phyloP scores from a whole-genome alignment of 768 basidiomycete species.

The Gymnopilus junonius region DNA sequence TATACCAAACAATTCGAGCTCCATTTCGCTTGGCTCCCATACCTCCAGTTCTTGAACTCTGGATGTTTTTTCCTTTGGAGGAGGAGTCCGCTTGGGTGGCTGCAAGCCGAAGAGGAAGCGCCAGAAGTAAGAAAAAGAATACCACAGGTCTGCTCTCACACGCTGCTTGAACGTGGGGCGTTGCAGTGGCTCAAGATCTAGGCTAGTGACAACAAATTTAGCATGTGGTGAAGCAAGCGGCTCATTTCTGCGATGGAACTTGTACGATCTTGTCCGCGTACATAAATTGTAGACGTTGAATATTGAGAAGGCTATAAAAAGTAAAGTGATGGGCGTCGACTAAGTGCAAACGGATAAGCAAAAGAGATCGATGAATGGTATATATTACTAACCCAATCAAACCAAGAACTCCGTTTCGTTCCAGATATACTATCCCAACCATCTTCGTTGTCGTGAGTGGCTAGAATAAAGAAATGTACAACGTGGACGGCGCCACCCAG shows the following conservation, averaged over 20 bases:
- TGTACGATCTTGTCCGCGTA: constrained; percentile 70
- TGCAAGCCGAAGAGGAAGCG: constrained; percentile 71
- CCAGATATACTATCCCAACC: constrained; percentile 83
- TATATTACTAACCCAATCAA: constrained; percentile 69
- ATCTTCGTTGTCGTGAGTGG: constrained; percentile 66
- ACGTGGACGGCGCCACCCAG: constrained; percentile 70
- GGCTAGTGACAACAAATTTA: constrained; percentile 61
- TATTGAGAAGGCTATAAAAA: constrained; percentile 58
- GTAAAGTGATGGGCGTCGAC: constrained; percentile 67
- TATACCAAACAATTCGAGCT: constrained; percentile 68
- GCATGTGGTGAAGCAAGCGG: constrained; percentile 74
- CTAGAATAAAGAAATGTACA: constrained; percentile 65
- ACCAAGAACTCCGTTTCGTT: constrained; percentile 70
- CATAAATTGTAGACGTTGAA: constrained; percentile 71
- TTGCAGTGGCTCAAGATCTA: constrained; percentile 48
- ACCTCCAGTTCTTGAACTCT: constrained; percentile 78
- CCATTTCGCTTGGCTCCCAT: constrained; percentile 78
- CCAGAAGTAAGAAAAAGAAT: constrained; percentile 57
- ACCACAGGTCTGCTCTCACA: constrained; percentile 51
- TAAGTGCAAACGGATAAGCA: constrained; percentile 29
- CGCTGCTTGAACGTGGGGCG: constrained; percentile 51
- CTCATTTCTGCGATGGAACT: constrained; percentile 63
- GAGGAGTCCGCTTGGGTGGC: constrained; percentile 42
- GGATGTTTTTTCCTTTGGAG: constrained; percentile 44
- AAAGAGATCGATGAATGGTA: neutral